Base-by-base conservation (phyloP, 129 eudicot genomes). In the Chrysanthemum lavandulifolium region DNA sequence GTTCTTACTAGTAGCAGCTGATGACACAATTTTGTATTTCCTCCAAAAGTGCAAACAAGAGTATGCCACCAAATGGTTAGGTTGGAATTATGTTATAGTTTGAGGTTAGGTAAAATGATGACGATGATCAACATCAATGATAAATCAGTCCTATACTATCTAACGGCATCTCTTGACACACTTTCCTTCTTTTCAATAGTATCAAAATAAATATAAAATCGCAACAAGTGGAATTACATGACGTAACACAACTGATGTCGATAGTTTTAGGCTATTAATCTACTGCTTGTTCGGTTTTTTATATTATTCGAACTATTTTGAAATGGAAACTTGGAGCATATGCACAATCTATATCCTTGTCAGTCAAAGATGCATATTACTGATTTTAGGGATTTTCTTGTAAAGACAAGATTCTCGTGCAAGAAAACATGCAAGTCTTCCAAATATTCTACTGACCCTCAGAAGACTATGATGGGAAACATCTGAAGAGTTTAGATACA, bases 51-150 rank as follows among this genome's bases (percentile, higher is more conserved):
- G 77, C 61, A 71, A 71, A 78, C 82, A 78, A 71, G 60, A 78
- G 75, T 47, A 78, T 63, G 67, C 67, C 51, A 63, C 72, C 82
- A 78, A 78, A 71, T 71, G 73, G 21, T 78, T 78, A 78, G 82
- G 82, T 78, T 56, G 11, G 72, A 55, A 48, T 78, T 72, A 71
- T 70, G 81, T 78, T 63, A 70, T 6, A 40, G 71, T 21, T 52
- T 40, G 59, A 52, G 77, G 65, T 70, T 78, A 78, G 82, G 77
- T 78, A 67, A 78, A 63, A 23, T 53, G 63, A 63, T 71, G 82
- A 78, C 82, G 40, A 62, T 63, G 6, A 40, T 53, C 40, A 63
- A 49, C 49, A 54, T 25, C 64, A 61, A 78, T 78, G 62, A 61
- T 71, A 62, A 23, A 21, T 21, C 23, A 21, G 49, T 67, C 57